These are phyloP conservation scores for Gamsiella multidivaricata DNA, from an alignment of 192 early-diverging fungal species.

Conservation along the genomic window DNA sequence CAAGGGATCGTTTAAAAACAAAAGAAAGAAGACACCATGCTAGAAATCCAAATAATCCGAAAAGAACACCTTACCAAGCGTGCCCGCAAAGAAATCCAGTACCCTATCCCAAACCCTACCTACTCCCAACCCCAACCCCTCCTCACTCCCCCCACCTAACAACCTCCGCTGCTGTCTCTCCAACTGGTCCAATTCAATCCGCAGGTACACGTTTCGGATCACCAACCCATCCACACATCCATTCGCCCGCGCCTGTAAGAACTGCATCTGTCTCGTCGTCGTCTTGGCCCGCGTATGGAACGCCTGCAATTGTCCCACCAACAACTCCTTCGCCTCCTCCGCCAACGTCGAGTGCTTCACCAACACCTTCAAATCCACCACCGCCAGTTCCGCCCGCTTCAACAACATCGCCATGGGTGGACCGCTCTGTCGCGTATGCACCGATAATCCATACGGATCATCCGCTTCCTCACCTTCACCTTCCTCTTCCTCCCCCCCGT, in stretches of 20 bases:
- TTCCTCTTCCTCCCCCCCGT: not conserved
- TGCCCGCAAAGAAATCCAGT: not conserved
- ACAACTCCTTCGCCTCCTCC: constrained; percentile 14
- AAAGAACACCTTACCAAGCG: constrained; percentile 32
- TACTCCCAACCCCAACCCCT: constrained; percentile 1
- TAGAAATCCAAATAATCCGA: no score
- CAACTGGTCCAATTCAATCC: constrained; percentile 32
- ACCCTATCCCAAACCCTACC: constrained; percentile 16
- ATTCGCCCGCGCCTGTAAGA: constrained; percentile 59
- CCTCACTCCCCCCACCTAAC: constrained; percentile 3
- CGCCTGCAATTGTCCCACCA: constrained; percentile 51
- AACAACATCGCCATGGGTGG: constrained; percentile 54
- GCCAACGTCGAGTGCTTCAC: constrained; percentile 59
- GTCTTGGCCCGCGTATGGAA: constrained; percentile 54
- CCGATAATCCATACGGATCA: constrained; percentile 27
- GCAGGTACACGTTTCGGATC: constrained; percentile 60
- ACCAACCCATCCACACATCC: constrained; percentile 64
- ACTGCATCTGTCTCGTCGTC: constrained; percentile 58
- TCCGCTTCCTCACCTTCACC: constrained; percentile 7
- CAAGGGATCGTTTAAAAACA: not conserved
- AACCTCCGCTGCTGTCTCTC: constrained; percentile 32
- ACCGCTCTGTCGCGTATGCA: constrained; percentile 8
- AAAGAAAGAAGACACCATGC: not conserved
- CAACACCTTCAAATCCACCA: constrained; percentile 60
- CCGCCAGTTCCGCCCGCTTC: constrained; percentile 62